Evolutionary conservation across 257 asterid species (phyloP).

Genomic region (Gynochthodes officinalis): DNA sequence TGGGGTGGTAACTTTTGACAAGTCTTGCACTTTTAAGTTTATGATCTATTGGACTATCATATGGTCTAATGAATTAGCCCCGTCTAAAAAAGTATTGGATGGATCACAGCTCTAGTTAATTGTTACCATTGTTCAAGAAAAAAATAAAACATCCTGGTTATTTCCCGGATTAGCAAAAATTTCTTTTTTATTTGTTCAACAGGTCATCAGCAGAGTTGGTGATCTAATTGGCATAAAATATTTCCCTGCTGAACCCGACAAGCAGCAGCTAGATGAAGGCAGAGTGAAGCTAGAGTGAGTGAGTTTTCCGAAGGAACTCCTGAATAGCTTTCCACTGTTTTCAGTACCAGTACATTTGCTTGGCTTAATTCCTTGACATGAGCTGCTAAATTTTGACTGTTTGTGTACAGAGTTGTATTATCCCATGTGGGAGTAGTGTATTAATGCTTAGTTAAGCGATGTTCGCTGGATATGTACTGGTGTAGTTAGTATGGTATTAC

Average conservation of each 20-base stretch:
- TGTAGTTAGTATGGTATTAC: background rate
- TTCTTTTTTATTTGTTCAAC: constrained; percentile 7
- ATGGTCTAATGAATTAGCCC: background rate
- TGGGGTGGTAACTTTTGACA: background rate
- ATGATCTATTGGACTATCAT: background rate
- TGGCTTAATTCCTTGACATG: constrained; percentile 11
- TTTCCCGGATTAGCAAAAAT: too few relatives aligned
- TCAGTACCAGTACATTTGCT: background rate
- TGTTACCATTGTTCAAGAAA: background rate
- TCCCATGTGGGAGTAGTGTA: background rate
- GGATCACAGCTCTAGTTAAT: background rate
- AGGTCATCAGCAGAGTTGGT: constrained; percentile 81
- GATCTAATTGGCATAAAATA: constrained; percentile 82
- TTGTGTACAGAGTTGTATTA: constrained; percentile 17
- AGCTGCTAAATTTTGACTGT: constrained; percentile 21
- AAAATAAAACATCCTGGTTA: background rate
- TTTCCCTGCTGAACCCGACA: constrained; percentile 80
- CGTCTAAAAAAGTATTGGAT: background rate
- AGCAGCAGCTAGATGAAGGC: constrained; percentile 64
- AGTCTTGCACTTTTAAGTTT: background rate
- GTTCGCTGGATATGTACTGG: constrained; percentile 8
- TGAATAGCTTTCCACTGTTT: background rate
- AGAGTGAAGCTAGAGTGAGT: constrained; percentile 60
- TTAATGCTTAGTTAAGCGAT: background rate
- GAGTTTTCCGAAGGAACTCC: constrained; percentile 7